Percentiles rank a stretch among this genome's conserved stretches.
Conservation (phyloP, 495 filamentous ascomycete genomes). For the Xylaria longipes region DNA sequence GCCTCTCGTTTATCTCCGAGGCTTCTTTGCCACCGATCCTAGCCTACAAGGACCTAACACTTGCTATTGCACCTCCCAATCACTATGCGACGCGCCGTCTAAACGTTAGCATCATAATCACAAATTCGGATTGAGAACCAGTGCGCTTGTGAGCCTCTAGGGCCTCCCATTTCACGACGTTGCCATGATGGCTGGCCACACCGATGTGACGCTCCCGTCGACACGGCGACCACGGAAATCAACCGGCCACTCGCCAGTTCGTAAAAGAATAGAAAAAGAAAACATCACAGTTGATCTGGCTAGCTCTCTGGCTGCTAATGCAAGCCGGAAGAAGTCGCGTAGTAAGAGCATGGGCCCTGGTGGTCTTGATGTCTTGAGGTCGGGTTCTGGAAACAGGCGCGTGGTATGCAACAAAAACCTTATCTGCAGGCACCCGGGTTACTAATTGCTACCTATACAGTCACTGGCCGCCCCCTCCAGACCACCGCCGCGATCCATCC, state of each 20-base stretch:
- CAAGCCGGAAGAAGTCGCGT: constrained; percentile 73
- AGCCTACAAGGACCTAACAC: not conserved
- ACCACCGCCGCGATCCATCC: constrained; percentile 73
- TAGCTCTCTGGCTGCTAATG: constrained; percentile 47
- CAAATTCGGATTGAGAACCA: constrained; percentile 1
- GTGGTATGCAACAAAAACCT: constrained; percentile 62
- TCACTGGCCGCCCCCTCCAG: constrained; percentile 54
- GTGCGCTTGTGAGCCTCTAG: not conserved
- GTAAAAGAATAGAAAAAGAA: constrained; percentile 66
- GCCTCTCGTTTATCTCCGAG: constrained; percentile 2
- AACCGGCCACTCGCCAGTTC: constrained; percentile 68
- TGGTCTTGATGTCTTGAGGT: constrained; percentile 80
- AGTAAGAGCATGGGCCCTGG: constrained; percentile 97
- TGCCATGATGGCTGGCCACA: constrained; percentile 52
- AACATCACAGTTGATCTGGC: constrained; percentile 71
- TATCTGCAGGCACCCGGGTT: constrained; percentile 21
- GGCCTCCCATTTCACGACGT: constrained; percentile 6
- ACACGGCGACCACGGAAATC: constrained; percentile 77
- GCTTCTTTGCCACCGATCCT: not conserved
- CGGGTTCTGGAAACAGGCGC: constrained; percentile 78
- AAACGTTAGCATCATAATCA: constrained; percentile 6
- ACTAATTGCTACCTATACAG: constrained; percentile 36
- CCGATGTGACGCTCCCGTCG: constrained; percentile 55
- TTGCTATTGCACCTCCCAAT: not conserved
- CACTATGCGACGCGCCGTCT: constrained; percentile 27